Evolutionary conservation across 1,284 basidiomycete species (phyloP), one percentile per base, ranked within the genome.

Genomic region (Schizophyllum commune): DNA sequence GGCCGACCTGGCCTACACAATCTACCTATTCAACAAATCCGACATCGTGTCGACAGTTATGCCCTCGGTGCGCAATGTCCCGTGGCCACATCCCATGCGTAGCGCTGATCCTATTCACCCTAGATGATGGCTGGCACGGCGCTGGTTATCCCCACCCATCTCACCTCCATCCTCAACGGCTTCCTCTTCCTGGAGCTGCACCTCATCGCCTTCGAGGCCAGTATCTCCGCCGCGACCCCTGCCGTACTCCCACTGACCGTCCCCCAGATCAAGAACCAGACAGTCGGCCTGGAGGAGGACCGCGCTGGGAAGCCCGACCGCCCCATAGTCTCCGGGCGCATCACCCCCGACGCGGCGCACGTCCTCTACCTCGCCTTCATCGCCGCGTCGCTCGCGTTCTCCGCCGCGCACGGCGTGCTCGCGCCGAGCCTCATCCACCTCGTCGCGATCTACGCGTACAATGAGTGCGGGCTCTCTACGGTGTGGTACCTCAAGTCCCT

Each of bases 261-360:
- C 15, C 21, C 15, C 8, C 33, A 67, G 65, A 66, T 68, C 27
- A 61, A 68, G 60, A 68, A 68, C 55, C 66, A 68, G 63, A 64
- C 65, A 1, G 47, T 55, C 27, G 66, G 67, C 13, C 51, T 68
- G 9, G 69, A 71, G 22, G 76, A 78, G 58, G 77, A 78, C 61
- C 52, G 21, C 11, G 54, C 68, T 19, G 74, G 76, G 62, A 74
- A 77, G 60, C 68, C 71, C 4, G 67, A 72, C 61, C 67, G 76
- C 5, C 77, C 77, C 0, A 64, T 77, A 7, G 73, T 74, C 0
- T 63, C 74, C 2, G 68, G 69, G 9, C 71, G 72, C 1, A 68
- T 78, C 19, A 68, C 76, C 1, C 20, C 71, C 15, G 39, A 53
- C 1, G 62, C 64, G 2, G 75, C 75, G 1, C 63, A 32, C 56